These are phyloP conservation scores for Smallanthus sonchifolius DNA, from an alignment of 129 eudicot species.

Conservation along the genomic window DNA sequence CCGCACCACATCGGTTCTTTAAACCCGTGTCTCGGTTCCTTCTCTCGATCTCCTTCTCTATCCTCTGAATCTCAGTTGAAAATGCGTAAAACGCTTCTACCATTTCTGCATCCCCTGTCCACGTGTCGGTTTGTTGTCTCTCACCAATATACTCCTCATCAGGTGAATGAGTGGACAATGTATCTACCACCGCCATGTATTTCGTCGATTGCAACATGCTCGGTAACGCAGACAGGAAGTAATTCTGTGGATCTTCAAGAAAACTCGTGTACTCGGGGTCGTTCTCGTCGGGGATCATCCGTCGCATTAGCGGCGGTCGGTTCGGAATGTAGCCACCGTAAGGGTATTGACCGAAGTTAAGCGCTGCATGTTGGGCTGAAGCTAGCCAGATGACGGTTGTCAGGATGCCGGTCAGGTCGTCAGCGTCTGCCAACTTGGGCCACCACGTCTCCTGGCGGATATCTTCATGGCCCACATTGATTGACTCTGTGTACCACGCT, in stretches of 20 bases:
- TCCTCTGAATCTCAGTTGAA: constrained; percentile 56
- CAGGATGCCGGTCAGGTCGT: constrained; percentile 59
- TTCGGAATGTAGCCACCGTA: constrained; percentile 88
- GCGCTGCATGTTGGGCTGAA: constrained; percentile 94
- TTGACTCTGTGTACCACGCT: constrained; percentile 84
- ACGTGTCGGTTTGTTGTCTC: constrained; percentile 52
- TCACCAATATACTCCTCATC: constrained; percentile 97
- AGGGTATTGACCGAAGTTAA: constrained; percentile 94
- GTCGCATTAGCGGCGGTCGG: constrained; percentile 78
- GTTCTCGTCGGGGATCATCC: constrained; percentile 62
- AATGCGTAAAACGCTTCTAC: constrained; percentile 67
- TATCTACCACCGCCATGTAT: constrained; percentile 93
- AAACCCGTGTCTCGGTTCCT: constrained; percentile 50
- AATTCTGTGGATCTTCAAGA: constrained; percentile 65
- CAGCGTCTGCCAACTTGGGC: constrained; percentile 58
- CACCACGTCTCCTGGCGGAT: constrained; percentile 65
- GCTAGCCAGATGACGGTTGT: constrained; percentile 89
- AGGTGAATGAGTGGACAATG: constrained; percentile 84
- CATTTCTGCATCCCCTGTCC: constrained; percentile 74
- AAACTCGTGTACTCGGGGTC: constrained; percentile 71
- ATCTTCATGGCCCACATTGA: constrained; percentile 88
- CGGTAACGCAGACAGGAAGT: constrained; percentile 61
- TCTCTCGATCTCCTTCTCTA: constrained; percentile 75
- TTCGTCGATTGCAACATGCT: constrained; percentile 76
- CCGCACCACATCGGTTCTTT: constrained; percentile 91